Evolutionary conservation across 805 yeast species (phyloP).

Genomic region (Kuraishia molischiana): DNA sequence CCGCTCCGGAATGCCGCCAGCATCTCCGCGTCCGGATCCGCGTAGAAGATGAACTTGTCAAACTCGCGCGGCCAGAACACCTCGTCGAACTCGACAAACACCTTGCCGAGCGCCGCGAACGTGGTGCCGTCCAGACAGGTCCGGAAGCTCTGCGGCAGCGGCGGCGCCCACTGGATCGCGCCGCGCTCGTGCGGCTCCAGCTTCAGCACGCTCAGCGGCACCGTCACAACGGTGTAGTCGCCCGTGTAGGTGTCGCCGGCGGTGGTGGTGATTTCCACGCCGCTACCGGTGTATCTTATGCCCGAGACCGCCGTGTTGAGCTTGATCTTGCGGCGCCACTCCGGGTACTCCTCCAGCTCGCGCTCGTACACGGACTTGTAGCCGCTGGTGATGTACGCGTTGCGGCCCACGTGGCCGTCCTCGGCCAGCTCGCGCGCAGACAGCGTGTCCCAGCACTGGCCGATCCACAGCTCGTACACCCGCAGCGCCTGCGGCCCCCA

Average conservation of each 20-base stretch:
- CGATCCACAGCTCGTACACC: conserved; percentile 66
- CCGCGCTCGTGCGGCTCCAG: conserved; percentile 15
- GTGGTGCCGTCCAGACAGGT: conserved; percentile 19
- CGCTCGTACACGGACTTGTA: conserved; percentile 18
- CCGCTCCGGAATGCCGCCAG: conserved; percentile 3
- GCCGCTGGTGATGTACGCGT: conserved; percentile 17
- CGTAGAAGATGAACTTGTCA: conserved; percentile 19
- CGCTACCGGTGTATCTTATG: conserved; percentile 15
- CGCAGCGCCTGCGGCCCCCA: conserved; percentile 44
- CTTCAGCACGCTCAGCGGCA: conserved; percentile 38
- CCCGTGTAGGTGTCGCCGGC: conserved; percentile 11
- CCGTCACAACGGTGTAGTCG: conserved; percentile 36
- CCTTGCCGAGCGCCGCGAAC: conserved; percentile 36
- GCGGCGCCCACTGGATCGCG: conserved; percentile 24
- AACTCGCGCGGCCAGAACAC: conserved; percentile 34
- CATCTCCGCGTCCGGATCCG: conserved; percentile 17
- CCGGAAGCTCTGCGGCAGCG: conserved; percentile 23
- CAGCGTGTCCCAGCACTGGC: conserved; percentile 52
- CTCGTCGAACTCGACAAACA: conserved; percentile 32
- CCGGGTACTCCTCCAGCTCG: conserved; percentile 16
- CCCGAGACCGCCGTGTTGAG: conserved; percentile 12
- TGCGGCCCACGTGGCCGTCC: conserved; percentile 54
- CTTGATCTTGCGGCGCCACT: conserved; percentile 9
- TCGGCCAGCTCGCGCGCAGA: conserved; percentile 48
- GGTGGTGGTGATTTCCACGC: conserved; percentile 9